Evolutionary conservation across 441 rosid genomes (phyloP).

Genomic region (Lepidium campestre): DNA sequence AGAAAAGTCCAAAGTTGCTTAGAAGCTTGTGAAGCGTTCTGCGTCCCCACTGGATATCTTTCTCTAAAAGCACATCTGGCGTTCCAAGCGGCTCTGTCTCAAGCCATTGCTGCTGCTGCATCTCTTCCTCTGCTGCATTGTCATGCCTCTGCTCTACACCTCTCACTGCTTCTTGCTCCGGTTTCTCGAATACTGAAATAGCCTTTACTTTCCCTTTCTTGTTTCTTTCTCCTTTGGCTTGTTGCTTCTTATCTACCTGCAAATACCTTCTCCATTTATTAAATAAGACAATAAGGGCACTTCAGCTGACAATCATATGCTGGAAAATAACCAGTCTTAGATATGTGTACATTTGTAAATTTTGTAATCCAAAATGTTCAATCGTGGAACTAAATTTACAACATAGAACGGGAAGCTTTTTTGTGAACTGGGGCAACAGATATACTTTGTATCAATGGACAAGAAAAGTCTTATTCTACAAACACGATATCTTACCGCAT

Average conservation of each 20-base stretch:
- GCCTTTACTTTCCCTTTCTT: slow-evolving; percentile 16
- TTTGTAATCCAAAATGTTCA: not conserved
- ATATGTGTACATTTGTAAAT: not conserved
- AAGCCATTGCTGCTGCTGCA: slow-evolving; percentile 1
- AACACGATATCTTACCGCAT: not conserved
- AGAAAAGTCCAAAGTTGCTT: slow-evolving; percentile 44
- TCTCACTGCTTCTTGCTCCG: slow-evolving; percentile 24
- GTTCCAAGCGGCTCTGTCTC: slow-evolving; percentile 12
- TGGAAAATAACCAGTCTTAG: not conserved
- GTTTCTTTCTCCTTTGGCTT: not conserved
- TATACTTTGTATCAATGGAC: not conserved
- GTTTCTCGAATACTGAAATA: slow-evolving; percentile 5
- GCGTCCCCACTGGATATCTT: slow-evolving; percentile 65
- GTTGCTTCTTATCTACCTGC: slow-evolving; percentile 44
- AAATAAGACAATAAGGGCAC: not conserved
- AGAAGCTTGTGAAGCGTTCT: slow-evolving; percentile 52
- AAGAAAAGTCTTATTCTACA: not conserved
- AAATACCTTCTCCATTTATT: slow-evolving; percentile 5
- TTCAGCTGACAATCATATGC: not conserved
- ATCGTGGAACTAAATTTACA: not conserved
- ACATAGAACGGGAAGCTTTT: not conserved
- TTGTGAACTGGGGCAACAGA: not conserved
- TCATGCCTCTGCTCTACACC: slow-evolving; percentile 7
- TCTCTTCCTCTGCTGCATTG: slow-evolving; percentile 20
- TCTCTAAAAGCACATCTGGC: slow-evolving; percentile 26